Percentiles rank a stretch among this genome's conserved stretches.
These are phyloP conservation scores for Nematodospora anomalae DNA, from an alignment of 1,139 yeast genomes.

Conservation along the genomic window DNA sequence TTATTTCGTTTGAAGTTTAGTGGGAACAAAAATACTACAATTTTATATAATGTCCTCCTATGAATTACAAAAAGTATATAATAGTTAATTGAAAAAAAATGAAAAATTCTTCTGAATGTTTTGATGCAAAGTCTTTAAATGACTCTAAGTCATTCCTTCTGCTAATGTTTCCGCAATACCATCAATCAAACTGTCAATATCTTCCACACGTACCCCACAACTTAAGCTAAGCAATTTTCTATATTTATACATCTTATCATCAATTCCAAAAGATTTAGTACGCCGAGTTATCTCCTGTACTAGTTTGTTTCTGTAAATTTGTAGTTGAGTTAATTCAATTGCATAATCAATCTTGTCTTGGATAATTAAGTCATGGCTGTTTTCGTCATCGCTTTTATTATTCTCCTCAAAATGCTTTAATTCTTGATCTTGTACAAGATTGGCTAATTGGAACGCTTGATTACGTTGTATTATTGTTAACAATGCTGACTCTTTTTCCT, in stretches of 20 bases:
- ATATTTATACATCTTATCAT: conserved; percentile 43
- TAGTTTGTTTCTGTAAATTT: conserved; percentile 48
- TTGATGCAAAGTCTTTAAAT: background rate
- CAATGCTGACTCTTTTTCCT: conserved; percentile 36
- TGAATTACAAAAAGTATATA: too few relatives aligned
- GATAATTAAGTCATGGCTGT: conserved; percentile 16
- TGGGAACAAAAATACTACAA: too few relatives aligned
- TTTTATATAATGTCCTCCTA: too few relatives aligned
- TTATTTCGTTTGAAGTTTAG: too few relatives aligned
- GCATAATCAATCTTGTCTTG: conserved; percentile 28
- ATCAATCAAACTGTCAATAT: conserved; percentile 45
- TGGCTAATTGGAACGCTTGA: conserved; percentile 34
- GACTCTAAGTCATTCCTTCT: conserved; percentile 19
- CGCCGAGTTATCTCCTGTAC: conserved; percentile 39
- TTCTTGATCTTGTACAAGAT: conserved; percentile 30
- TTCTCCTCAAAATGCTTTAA: conserved; percentile 12
- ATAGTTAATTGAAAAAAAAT: too few relatives aligned
- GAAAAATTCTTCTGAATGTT: too few relatives aligned
- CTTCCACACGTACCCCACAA: conserved; percentile 45
- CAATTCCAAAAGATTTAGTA: conserved; percentile 41
- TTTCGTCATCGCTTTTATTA: conserved; percentile 14
- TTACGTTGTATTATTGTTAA: conserved; percentile 26
- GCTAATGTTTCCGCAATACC: conserved; percentile 45
- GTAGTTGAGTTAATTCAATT: conserved; percentile 52
- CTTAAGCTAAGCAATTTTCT: conserved; percentile 45